Evolutionary conservation across 2,329 filamentous ascomycete species (phyloP), one percentile per base, ranked within the genome.

Genomic region (Pseudogymnoascus sp.): DNA sequence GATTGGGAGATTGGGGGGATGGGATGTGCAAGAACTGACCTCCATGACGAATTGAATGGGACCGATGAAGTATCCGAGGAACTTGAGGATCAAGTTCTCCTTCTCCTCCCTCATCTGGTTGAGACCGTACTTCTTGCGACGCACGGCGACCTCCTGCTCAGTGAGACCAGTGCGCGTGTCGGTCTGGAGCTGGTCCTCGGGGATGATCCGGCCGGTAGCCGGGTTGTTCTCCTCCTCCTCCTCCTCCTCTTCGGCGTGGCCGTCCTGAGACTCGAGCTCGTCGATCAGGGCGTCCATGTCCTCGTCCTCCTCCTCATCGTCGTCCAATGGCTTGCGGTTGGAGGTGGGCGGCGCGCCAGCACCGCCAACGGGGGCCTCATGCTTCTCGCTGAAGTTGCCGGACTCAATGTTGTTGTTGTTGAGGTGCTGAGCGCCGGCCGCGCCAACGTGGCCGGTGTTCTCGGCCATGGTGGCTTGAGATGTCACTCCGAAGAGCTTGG

Each of bases 11-110:
- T 36, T 58, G 3, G 25, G 48, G 33, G 13, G 21, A 12, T 25
- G 13, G n/a, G 44, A 61, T 42, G 25, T 51, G 51, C 58, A 38
- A 59, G 48, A 35, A 76, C 84, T 73, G 75, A 88, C 88, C 86
- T 93, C 90, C 91, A 96, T 96, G 74, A 96, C 91, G 76, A 93
- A 93, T 75, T 95, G 91, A 68, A 96, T 93, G 25, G 92, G 92
- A 68, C 92, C 92, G 62, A 94, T 80, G 75, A 95, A 95, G 79
- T 90, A 94, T 70, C 83, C 81, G 21, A 85, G 71, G 76, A 96
- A 95, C 80, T 95, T 94, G 71, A 94, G 81, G 65, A 92, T 76
- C 63, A 92, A 71, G 72, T 92, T 95, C 77, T 92, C 88, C 78
- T 91, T 92, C 79, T 93, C 89, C 78, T 95, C 90, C 77, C 90